A percentile compares a stretch with the other conserved stretches of the same genome.
phyloP scores from a whole-genome alignment of 2,329 filamentous ascomycete species.

The Corynespora cassiicola region DNA sequence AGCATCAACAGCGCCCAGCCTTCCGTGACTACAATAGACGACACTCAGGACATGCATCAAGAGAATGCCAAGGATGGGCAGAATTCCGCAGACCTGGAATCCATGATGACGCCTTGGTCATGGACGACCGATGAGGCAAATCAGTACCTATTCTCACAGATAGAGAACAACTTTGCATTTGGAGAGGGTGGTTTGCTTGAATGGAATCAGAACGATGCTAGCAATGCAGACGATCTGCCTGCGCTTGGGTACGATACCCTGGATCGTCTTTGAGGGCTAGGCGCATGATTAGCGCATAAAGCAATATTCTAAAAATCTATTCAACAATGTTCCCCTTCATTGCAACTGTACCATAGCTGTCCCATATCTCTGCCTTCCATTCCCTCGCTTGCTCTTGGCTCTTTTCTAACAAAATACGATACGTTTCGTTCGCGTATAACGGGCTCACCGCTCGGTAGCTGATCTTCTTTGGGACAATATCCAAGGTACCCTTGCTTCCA shows the following conservation, averaged over 20 bases:
- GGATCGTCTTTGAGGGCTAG: too few relatives aligned
- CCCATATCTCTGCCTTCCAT: conserved; percentile 39
- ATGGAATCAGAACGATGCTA: conserved; percentile 28
- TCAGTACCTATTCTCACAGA: conserved; percentile 38
- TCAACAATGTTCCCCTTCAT: conserved; percentile 38
- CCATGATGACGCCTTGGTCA: conserved; percentile 26
- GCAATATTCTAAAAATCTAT: too few relatives aligned
- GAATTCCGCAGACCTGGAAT: too few relatives aligned
- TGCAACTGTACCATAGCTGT: conserved; percentile 36
- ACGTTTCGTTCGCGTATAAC: conserved; percentile 38
- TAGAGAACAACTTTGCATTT: conserved; percentile 38
- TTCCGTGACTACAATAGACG: too few relatives aligned
- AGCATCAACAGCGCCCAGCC: too few relatives aligned
- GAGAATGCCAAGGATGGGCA: too few relatives aligned
- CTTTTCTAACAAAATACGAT: conserved; percentile 32
- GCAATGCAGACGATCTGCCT: too few relatives aligned
- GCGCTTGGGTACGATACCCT: too few relatives aligned
- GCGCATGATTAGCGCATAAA: too few relatives aligned
- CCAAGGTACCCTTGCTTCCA: conserved; percentile 14
- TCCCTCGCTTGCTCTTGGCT: conserved; percentile 7
- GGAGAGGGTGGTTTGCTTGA: conserved; percentile 32
- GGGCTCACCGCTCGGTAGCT: conserved; percentile 40
- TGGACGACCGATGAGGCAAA: conserved; percentile 38
- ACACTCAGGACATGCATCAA: too few relatives aligned
- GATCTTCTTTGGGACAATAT: conserved; percentile 32